phyloP scores from a whole-genome alignment of 2,329 filamentous ascomycete species.

The Trichoderma sp. region DNA sequence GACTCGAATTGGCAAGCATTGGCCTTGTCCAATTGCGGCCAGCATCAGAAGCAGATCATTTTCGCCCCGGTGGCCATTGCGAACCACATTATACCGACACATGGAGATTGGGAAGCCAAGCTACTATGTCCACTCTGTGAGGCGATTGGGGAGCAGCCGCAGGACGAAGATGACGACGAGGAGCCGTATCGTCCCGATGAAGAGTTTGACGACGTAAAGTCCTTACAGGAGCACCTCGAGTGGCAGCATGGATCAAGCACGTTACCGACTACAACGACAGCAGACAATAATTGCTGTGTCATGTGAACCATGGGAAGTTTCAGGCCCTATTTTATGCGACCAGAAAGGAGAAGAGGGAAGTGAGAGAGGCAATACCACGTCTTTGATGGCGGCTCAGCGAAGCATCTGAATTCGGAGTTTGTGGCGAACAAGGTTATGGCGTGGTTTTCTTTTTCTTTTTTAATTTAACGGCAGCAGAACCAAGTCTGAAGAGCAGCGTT shows the following conservation, averaged over 20 bases:
- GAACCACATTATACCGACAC: constrained; percentile 54
- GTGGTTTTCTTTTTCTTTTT: neutral
- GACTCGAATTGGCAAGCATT: constrained; percentile 55
- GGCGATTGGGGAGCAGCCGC: constrained; percentile 47
- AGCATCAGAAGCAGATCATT: constrained; percentile 52
- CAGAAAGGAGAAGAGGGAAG: neutral
- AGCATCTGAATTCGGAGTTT: constrained; percentile 19
- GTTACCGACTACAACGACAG: constrained; percentile 31
- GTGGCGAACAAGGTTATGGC: constrained; percentile 5
- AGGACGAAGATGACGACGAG: constrained; percentile 52
- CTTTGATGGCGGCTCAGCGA: constrained; percentile 9
- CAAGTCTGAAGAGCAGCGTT: constrained; percentile 2
- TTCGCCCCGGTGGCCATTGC: constrained; percentile 60
- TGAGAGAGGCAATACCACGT: constrained; percentile 10
- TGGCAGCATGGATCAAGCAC: constrained; percentile 54
- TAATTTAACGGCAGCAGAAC: neutral
- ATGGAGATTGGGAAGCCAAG: constrained; percentile 53
- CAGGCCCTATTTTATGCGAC: neutral
- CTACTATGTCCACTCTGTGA: constrained; percentile 60
- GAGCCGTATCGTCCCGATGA: constrained; percentile 51
- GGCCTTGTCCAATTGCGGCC: constrained; percentile 42
- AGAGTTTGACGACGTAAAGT: constrained; percentile 51
- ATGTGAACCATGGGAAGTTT: constrained; percentile 40
- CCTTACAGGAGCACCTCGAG: constrained; percentile 56
- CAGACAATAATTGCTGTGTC: constrained; percentile 40